Conservation (phyloP, 768 basidiomycete species). For the Leucocoprinus leucothites region DNA sequence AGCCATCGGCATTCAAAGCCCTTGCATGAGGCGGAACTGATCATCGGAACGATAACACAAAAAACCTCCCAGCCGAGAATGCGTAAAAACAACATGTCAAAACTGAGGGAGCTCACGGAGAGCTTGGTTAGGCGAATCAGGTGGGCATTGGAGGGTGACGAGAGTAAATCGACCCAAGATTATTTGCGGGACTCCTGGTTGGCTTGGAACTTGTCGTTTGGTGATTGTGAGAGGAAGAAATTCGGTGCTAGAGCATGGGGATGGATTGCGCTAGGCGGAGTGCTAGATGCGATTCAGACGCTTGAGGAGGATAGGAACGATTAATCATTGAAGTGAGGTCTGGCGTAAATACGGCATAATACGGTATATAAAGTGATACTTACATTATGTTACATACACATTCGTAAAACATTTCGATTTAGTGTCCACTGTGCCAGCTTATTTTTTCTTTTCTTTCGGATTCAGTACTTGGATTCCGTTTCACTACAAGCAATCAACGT, state of each 20-base stretch:
- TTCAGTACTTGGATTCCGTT: too few relatives aligned
- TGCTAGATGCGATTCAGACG: slow-evolving; percentile 44
- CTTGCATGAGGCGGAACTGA: slow-evolving; percentile 58
- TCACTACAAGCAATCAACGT: too few relatives aligned
- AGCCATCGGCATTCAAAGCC: slow-evolving; percentile 35
- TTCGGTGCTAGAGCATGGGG: slow-evolving; percentile 62
- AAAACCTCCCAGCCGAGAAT: slow-evolving; percentile 54
- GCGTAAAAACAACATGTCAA: slow-evolving; percentile 49
- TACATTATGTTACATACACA: too few relatives aligned
- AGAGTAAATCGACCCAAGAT: slow-evolving; percentile 30
- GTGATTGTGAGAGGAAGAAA: slow-evolving; percentile 22
- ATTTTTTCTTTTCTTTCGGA: too few relatives aligned
- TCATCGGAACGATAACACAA: slow-evolving; percentile 64
- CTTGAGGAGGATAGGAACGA: not conserved
- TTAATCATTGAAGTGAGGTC: too few relatives aligned
- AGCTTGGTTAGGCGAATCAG: slow-evolving; percentile 46
- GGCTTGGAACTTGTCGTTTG: slow-evolving; percentile 45
- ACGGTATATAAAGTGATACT: too few relatives aligned
- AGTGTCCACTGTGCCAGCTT: too few relatives aligned
- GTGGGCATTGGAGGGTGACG: slow-evolving; percentile 46
- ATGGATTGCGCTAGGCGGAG: slow-evolving; percentile 52
- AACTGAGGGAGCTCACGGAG: slow-evolving; percentile 52
- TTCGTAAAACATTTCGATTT: too few relatives aligned
- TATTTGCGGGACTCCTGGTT: slow-evolving; percentile 48
- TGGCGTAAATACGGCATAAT: not conserved